Evolutionary conservation across 768 basidiomycete genomes (phyloP).

Genomic region (Mrakia frigida): DNA sequence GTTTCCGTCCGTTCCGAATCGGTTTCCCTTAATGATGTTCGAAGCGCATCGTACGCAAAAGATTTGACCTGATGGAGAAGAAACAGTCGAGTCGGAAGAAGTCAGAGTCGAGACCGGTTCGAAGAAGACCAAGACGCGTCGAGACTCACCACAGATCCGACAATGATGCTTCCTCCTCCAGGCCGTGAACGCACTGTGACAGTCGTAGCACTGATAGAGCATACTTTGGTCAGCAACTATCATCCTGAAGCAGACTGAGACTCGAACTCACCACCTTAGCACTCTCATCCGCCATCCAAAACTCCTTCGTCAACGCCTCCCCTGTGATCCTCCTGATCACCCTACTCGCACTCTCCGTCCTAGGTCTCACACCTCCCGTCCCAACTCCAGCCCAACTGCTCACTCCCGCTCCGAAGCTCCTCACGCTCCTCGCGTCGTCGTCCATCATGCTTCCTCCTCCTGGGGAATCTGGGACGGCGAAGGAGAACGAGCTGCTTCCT

Average conservation of each 20-base stretch:
- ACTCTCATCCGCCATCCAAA: slow-evolving; percentile 98
- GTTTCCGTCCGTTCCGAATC: slow-evolving; percentile 93
- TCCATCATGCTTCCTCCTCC: background rate
- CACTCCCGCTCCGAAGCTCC: background rate
- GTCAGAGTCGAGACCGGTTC: background rate
- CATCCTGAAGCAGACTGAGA: too few species aligned
- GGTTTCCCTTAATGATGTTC: slow-evolving; percentile 87
- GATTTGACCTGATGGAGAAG: slow-evolving; percentile 74
- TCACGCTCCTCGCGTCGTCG: slow-evolving; percentile 24
- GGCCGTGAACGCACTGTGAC: slow-evolving; percentile 60
- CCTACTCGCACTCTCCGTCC: slow-evolving; percentile 17
- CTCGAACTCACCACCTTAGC: slow-evolving; percentile 60
- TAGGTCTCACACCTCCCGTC: background rate
- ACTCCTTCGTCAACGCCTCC: slow-evolving; percentile 87
- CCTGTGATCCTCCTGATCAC: slow-evolving; percentile 46
- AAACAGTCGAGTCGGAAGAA: too few species aligned
- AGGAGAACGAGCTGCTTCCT: background rate
- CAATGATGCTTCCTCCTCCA: slow-evolving; percentile 97
- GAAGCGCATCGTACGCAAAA: slow-evolving; percentile 97
- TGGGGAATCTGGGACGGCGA: background rate
- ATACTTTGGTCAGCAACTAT: too few species aligned
- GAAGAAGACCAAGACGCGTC: background rate
- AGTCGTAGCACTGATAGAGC: slow-evolving; percentile 20
- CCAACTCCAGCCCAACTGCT: slow-evolving; percentile 6
- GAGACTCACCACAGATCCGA: slow-evolving; percentile 73